Conservation (phyloP, 169 alveolate genomes). For the Haemoproteus tartakovskyi region DNA sequence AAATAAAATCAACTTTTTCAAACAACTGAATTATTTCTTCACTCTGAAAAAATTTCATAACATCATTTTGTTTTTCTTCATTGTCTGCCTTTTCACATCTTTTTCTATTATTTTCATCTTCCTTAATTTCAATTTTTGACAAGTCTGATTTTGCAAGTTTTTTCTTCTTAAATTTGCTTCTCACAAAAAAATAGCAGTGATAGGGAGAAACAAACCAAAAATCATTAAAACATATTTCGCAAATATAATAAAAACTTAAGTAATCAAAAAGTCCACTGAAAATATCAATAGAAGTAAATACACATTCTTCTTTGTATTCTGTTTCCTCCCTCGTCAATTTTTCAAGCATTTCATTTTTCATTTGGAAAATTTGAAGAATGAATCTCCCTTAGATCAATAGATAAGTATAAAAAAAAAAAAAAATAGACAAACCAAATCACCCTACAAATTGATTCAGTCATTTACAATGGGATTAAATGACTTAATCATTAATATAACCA, state of each 20-base stretch:
- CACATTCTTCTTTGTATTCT: slow-evolving; percentile 66
- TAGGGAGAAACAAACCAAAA: slow-evolving; percentile 52
- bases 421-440: too few relatives aligned
- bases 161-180: slow-evolving; percentile 29
- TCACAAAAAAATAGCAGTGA: slow-evolving; percentile 55
- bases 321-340: too few relatives aligned
- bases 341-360: too few relatives aligned
- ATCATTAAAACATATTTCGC: slow-evolving; percentile 55
- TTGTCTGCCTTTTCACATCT: too few relatives aligned
- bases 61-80: too few relatives aligned
- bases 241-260: slow-evolving; percentile 42
- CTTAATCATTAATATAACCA: too few relatives aligned
- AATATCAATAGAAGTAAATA: slow-evolving; percentile 61
- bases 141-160: slow-evolving; percentile 9
- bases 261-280: slow-evolving; percentile 50
- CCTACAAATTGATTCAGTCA: too few relatives aligned
- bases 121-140: background rate
- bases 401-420: too few relatives aligned
- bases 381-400: too few relatives aligned
- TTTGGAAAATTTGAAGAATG: too few relatives aligned
- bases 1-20: slow-evolving; percentile 11
- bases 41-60: slow-evolving; percentile 12
- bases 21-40: slow-evolving; percentile 31
- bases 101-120: too few relatives aligned
- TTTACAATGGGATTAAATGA: too few relatives aligned